Percentiles rank a stretch among this genome's conserved stretches.
phyloP scores from a whole-genome alignment of 768 basidiomycete species.

The Hebeloma cylindrosporum region DNA sequence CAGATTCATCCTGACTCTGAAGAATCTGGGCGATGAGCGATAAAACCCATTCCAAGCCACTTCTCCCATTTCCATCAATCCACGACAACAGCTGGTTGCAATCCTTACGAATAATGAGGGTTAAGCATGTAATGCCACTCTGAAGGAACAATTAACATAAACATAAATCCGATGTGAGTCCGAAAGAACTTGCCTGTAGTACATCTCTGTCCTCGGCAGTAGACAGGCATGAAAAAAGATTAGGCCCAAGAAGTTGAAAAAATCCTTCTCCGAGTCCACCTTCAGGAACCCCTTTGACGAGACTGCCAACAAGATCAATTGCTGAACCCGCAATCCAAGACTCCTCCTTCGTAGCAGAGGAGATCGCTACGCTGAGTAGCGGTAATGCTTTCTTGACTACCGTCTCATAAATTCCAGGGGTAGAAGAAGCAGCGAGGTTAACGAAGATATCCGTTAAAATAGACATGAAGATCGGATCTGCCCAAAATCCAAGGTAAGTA shows the following conservation, averaged over 20 bases:
- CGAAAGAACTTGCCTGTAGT: conserved; percentile 54
- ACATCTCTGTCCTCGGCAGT: conserved; percentile 85
- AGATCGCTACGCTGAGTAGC: conserved; percentile 63
- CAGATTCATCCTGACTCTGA: conserved; percentile 82
- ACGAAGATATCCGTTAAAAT: conserved; percentile 80
- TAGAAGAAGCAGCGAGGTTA: conserved; percentile 62
- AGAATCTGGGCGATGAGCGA: conserved; percentile 77
- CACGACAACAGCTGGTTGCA: conserved; percentile 77
- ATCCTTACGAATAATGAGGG: conserved; percentile 85
- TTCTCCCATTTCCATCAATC: conserved; percentile 63
- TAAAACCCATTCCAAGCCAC: conserved; percentile 76
- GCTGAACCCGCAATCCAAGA: conserved; percentile 79
- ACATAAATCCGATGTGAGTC: not conserved
- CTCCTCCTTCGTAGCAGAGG: conserved; percentile 55
- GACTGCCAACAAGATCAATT: conserved; percentile 74
- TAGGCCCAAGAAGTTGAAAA: conserved; percentile 72
- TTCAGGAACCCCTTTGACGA: conserved; percentile 65
- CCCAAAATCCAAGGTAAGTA: conserved; percentile 1
- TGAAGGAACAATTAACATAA: conserved; percentile 28
- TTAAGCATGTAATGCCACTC: conserved; percentile 84
- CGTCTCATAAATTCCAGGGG: conserved; percentile 63
- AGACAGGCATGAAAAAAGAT: conserved; percentile 67
- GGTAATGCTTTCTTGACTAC: conserved; percentile 78
- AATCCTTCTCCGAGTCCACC: conserved; percentile 77
- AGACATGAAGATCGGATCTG: conserved; percentile 86